Base-by-base conservation (phyloP, 352 stramenopile genomes). In the Pythium guiyangense region DNA sequence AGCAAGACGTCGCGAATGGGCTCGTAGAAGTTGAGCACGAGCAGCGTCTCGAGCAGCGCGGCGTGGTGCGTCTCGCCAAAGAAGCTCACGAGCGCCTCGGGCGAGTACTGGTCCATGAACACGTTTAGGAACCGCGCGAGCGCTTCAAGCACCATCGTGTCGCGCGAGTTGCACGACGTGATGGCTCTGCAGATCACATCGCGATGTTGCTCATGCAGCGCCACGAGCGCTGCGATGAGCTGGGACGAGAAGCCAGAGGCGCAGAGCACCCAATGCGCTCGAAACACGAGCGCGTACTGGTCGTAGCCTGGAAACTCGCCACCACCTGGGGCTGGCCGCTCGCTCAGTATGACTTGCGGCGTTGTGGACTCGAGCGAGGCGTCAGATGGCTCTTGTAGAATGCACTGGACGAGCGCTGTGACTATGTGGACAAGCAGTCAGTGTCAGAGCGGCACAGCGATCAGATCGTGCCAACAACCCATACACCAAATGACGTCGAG, bases 71-170 rank as follows among this genome's bases (percentile, higher is more conserved):
- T 63, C 0, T 61, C 50, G 14, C 73, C 73, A 46, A 92, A 78
- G 37, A 90, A 84, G 4, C 52, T 27, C 40, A 90, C 53, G 43
- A 85, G 65, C 22, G 65, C 45, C 53, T 78, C 76, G 4, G 70
- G 64, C 3, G 75, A 90, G 54, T 84, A 86, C 57, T 89, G 74
- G 34, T 89, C 79, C 73, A 92, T 90, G 52, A 90, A 74, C 14
- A 67, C 60, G 29, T 64, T 86, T 9, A 88, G 51, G 51, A 90
- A 86, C 0, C 82, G 69, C 4, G 69, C 63, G 40, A 88, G 70
- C 0, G 71, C 76, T 40, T 92, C 82, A 4, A 88, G 62, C 12
- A 72, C 85, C 82, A 92, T 90, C 14, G 56, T 69, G 50, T 84
- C 77, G 17, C 77, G 66, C 6, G 77, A 80, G 29, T 82, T 69